Percentiles rank a stretch among this genome's conserved stretches.
Evolutionary conservation across 306 rosid genomes (phyloP).

Genomic region (Hippophae tibetana): DNA sequence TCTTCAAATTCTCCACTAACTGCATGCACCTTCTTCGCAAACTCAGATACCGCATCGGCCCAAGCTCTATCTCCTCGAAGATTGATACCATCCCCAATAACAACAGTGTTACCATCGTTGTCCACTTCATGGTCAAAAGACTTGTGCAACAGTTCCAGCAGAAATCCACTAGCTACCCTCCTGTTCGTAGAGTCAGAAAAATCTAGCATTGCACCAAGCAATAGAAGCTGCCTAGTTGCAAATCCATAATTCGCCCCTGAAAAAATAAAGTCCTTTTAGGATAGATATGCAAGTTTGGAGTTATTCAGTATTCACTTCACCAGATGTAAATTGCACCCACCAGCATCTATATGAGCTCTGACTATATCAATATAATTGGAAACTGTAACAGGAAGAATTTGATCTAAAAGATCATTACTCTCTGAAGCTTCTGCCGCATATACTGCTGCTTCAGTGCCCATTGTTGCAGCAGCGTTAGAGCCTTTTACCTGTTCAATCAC

Average conservation of each 20-base stretch:
- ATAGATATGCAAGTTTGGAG: not conserved
- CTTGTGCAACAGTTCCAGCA: constrained; percentile 73
- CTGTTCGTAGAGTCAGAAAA: constrained; percentile 81
- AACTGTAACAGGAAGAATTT: constrained; percentile 68
- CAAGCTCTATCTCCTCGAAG: constrained; percentile 92
- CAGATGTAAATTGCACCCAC: constrained; percentile 29
- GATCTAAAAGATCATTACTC: constrained; percentile 78
- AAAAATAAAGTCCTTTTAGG: constrained; percentile 12
- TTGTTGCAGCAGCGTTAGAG: constrained; percentile 88
- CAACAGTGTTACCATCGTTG: constrained; percentile 63
- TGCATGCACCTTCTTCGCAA: constrained; percentile 76
- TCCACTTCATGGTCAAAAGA: constrained; percentile 77
- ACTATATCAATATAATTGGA: constrained; percentile 70
- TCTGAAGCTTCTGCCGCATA: constrained; percentile 95
- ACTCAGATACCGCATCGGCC: constrained; percentile 69
- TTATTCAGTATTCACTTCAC: constrained; percentile 8
- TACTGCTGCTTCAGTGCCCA: constrained; percentile 87
- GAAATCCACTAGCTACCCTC: constrained; percentile 63
- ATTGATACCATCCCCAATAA: constrained; percentile 85
- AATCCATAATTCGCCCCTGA: constrained; percentile 72
- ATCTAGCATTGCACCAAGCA: constrained; percentile 83
- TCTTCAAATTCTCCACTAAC: constrained; percentile 81
- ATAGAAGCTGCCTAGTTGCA: constrained; percentile 75
- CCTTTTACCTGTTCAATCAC: constrained; percentile 61
- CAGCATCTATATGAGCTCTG: constrained; percentile 71